Conservation (phyloP, 495 filamentous ascomycete genomes). For the Geopyxis carbonaria region DNA sequence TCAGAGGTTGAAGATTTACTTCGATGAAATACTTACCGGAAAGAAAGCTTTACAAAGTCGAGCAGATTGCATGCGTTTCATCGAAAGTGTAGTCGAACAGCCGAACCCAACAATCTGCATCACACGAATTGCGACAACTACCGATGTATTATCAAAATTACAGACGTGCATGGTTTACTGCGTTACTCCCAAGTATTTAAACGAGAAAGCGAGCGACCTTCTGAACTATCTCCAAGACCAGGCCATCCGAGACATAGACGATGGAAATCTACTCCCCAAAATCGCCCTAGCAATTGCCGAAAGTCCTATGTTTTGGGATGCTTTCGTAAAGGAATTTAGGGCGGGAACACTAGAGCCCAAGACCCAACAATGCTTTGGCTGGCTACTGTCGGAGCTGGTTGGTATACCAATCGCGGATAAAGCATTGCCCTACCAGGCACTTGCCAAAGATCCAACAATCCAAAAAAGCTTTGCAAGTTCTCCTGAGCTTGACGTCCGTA, state of each 20-base stretch:
- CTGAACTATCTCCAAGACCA: slow-evolving; percentile 29
- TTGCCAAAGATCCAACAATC: slow-evolving; percentile 22
- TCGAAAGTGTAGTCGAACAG: slow-evolving; percentile 42
- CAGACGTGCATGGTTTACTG: slow-evolving; percentile 34
- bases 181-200: slow-evolving; percentile 35
- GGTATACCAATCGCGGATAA: slow-evolving; percentile 28
- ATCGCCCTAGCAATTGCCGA: slow-evolving; percentile 37
- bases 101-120: slow-evolving; percentile 34
- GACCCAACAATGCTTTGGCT: slow-evolving; percentile 35
- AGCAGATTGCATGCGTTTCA: slow-evolving; percentile 30
- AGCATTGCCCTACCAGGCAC: slow-evolving; percentile 14
- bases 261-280: slow-evolving; percentile 38
- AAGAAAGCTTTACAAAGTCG: neutral
- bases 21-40: neutral
- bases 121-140: slow-evolving; percentile 37
- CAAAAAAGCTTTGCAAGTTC: slow-evolving; percentile 2
- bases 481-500: slow-evolving; percentile 20
- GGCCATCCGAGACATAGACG: slow-evolving; percentile 35
- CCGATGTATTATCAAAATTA: slow-evolving; percentile 33
- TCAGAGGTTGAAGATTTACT: too few species aligned
- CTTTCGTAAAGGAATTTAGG: slow-evolving; percentile 31
- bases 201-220: slow-evolving; percentile 26
- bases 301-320: slow-evolving; percentile 46
- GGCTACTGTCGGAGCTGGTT: slow-evolving; percentile 42
- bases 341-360: slow-evolving; percentile 27